These are phyloP conservation scores for Hansfordia pulvinata DNA, from an alignment of 2,329 filamentous ascomycete genomes.

Conservation along the genomic window DNA sequence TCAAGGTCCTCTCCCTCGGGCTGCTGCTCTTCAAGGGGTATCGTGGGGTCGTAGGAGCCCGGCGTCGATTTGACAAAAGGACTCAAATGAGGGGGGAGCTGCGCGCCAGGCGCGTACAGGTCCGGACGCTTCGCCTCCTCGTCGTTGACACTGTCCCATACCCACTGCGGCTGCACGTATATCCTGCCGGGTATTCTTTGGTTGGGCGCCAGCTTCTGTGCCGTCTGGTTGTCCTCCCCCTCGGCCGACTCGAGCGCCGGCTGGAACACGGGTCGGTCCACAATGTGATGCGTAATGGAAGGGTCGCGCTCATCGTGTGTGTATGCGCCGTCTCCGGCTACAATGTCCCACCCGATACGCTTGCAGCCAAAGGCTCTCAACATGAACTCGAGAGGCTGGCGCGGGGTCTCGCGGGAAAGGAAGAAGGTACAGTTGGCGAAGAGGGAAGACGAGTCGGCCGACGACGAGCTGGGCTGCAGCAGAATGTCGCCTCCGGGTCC, in stretches of 20 bases:
- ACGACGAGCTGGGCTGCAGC: conserved; percentile 58
- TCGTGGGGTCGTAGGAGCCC: conserved; percentile 83
- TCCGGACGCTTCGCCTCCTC: conserved; percentile 78
- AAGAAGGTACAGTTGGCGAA: conserved; percentile 87
- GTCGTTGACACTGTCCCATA: conserved; percentile 94
- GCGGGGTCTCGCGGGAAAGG: conserved; percentile 84
- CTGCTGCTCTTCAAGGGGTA: conserved; percentile 77
- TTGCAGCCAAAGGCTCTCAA: conserved; percentile 92
- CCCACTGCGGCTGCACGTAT: conserved; percentile 95
- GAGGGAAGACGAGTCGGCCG: conserved; percentile 56
- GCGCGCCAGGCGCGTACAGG: conserved; percentile 77
- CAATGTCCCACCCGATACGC: conserved; percentile 85
- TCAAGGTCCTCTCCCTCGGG: conserved; percentile 62
- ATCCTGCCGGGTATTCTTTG: conserved; percentile 78
- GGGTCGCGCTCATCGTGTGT: conserved; percentile 80
- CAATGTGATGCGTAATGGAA: conserved; percentile 88
- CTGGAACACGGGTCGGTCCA: conserved; percentile 73
- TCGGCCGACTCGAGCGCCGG: conserved; percentile 34
- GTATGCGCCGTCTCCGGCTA: conserved; percentile 83
- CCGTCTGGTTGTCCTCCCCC: conserved; percentile 47
- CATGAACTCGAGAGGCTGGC: conserved; percentile 83
- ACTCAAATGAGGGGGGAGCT: conserved; percentile 85
- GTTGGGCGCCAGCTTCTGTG: conserved; percentile 43
- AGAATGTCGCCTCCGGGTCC: conserved; percentile 77
- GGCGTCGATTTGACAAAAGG: conserved; percentile 84